Base-by-base conservation (phyloP, 2,329 filamentous ascomycete genomes). In the Fusarium subglutinans region DNA sequence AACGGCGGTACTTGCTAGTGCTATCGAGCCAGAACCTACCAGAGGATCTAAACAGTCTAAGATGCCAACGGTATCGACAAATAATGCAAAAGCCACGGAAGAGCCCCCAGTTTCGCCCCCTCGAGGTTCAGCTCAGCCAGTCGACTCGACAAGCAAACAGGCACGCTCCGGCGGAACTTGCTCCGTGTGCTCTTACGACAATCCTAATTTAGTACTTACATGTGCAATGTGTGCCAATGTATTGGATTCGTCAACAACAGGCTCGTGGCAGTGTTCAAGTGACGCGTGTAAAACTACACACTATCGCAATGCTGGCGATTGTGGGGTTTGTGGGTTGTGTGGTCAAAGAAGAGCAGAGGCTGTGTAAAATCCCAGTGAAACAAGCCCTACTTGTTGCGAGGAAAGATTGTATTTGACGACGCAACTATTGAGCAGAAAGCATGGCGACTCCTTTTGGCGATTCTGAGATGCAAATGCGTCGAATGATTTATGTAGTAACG, bases 191-290 rank as follows among this genome's bases (percentile, higher is more conserved):
- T 94, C 93, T 0, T 88, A 92, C 57, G 83, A 84, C 57, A 95
- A 94, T 78, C 83, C 86, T 11, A 54, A 78, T 2, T 77, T 79
- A 14, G 84, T 88, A 13, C 81, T 90, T 5, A 92, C 89, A 8
- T 96, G 94, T 80, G 82, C 82, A 13, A 87, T 91, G 60, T 96
- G 94, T 80, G 88, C 90, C 30, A 90, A 96, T 73, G 93, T 95
- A 3, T 82, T 96, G 5, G 85, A 89, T 50, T 82, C 86, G 2
- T 78, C 87, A 56, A 85, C 91, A 50, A 82, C 86, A 1, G 82
- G 85, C 24, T 82, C 88, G n/a, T 96, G 94, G 93, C 82, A 82
- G 54, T 96, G 93, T 79, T 80, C 79, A 48, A 89, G 87, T 72
- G 78, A 80, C 8, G 73, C 82, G 6, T 96, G 93, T 79, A 82